phyloP scores from a whole-genome alignment of 176 grass and related monocot genomes.

The Juncus inflexus region DNA sequence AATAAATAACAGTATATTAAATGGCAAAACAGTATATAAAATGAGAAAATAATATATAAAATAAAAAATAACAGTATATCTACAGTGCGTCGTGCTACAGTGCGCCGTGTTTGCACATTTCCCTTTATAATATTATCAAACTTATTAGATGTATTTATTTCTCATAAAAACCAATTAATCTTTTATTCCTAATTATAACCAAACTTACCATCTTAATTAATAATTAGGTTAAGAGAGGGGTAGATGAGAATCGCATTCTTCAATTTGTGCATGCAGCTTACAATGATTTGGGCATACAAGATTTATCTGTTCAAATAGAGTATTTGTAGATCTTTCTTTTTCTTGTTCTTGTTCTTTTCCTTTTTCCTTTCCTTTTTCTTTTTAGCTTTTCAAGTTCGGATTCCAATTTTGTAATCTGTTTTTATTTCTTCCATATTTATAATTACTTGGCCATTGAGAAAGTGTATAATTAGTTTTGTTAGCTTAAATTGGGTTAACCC shows the following conservation, averaged over 20 bases:
- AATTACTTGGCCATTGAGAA: too few relatives aligned
- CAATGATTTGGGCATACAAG: slow-evolving; percentile 76
- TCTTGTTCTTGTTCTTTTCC: neutral
- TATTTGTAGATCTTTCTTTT: slow-evolving; percentile 25
- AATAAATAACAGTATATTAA: too few relatives aligned
- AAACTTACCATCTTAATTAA: neutral
- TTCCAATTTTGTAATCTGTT: neutral
- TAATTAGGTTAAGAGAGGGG: slow-evolving; percentile 53
- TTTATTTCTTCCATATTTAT: too few relatives aligned
- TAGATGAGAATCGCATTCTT: slow-evolving; percentile 38
- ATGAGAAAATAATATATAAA: too few relatives aligned
- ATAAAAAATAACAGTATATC: too few relatives aligned
- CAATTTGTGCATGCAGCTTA: slow-evolving; percentile 65
- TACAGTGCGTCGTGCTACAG: too few relatives aligned
- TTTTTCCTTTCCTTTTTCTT: neutral
- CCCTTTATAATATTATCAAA: neutral
- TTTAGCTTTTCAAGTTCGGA: neutral
- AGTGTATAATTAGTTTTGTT: too few relatives aligned
- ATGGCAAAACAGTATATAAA: too few relatives aligned
- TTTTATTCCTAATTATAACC: neutral
- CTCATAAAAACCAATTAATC: neutral
- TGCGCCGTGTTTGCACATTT: too few relatives aligned
- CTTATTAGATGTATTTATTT: neutral
- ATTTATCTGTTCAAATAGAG: slow-evolving; percentile 70
- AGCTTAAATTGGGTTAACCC: too few relatives aligned